These are phyloP conservation scores for Aschersonia sp. DNA, from an alignment of 2,329 filamentous ascomycete species.

Conservation along the genomic window DNA sequence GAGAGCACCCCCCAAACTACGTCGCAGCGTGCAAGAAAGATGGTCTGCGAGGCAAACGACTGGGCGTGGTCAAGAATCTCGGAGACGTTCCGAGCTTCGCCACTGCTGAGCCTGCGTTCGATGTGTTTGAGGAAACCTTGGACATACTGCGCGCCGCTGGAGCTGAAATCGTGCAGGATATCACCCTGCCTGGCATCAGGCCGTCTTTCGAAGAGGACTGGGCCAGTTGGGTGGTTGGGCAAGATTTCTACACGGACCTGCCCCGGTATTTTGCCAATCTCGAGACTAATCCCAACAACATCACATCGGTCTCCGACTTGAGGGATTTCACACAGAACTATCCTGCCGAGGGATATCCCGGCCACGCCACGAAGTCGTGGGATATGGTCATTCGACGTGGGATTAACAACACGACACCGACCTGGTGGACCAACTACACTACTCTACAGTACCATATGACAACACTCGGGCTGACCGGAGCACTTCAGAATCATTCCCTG, in stretches of 20 bases:
- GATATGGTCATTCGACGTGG: constrained; percentile 36
- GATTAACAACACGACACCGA: constrained; percentile 36
- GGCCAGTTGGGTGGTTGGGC: constrained; percentile 29
- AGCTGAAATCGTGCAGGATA: constrained; percentile 37
- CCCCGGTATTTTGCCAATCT: constrained; percentile 38
- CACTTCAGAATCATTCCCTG: constrained; percentile 35
- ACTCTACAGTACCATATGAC: constrained; percentile 35
- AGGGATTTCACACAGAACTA: constrained; percentile 38
- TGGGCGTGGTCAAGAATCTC: constrained; percentile 32
- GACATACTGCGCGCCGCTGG: constrained; percentile 36
- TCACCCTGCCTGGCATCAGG: constrained; percentile 8
- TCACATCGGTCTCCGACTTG: constrained; percentile 35
- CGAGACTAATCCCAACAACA: constrained; percentile 39
- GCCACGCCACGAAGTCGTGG: constrained; percentile 41
- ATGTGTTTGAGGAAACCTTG: constrained; percentile 37
- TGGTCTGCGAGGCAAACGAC: constrained; percentile 39
- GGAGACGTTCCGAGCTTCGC: background rate
- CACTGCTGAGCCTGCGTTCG: background rate
- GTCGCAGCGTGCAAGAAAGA: constrained; percentile 39
- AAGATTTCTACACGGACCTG: constrained; percentile 43
- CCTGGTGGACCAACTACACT: constrained; percentile 45
- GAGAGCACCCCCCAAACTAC: constrained; percentile 41
- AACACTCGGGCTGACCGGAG: constrained; percentile 42
- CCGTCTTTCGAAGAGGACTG: constrained; percentile 11
- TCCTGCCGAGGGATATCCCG: constrained; percentile 39